Percentiles rank a stretch among this genome's conserved stretches.
Conservation (phyloP, 768 basidiomycete species). For the Tricholoma flavovirens region DNA sequence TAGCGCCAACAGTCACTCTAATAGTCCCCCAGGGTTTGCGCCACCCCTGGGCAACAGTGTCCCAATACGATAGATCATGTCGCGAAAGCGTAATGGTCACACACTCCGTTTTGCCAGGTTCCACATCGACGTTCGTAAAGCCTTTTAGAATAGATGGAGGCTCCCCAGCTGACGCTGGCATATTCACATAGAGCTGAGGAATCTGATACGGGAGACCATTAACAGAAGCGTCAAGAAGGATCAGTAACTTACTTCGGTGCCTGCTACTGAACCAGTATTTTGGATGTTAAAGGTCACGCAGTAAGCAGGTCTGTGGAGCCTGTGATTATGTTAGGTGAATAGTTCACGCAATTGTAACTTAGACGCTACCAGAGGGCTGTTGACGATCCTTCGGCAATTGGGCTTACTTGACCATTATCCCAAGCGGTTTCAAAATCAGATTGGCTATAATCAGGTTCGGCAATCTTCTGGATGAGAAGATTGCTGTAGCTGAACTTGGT, state of each 20-base stretch:
- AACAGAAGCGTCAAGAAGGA: background rate
- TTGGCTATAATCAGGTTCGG: conserved; percentile 31
- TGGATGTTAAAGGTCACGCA: conserved; percentile 56
- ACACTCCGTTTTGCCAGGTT: conserved; percentile 37
- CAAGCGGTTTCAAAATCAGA: conserved; percentile 40
- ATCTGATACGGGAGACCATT: conserved; percentile 33
- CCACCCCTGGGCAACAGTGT: conserved; percentile 71
- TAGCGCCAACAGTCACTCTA: conserved; percentile 59
- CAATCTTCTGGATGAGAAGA: conserved; percentile 42
- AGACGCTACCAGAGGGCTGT: conserved; percentile 49
- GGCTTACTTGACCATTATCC: conserved; percentile 53
- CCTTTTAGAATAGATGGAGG: conserved; percentile 70
- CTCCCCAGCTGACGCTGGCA: conserved; percentile 56
- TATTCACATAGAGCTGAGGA: conserved; percentile 71
- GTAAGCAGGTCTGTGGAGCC: conserved; percentile 64
- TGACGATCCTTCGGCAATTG: conserved; percentile 51
- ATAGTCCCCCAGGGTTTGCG: conserved; percentile 58
- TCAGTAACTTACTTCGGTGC: conserved; percentile 51
- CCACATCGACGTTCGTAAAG: conserved; percentile 54
- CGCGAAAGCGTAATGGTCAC: conserved; percentile 58
- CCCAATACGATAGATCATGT: conserved; percentile 75
- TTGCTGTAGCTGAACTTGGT: conserved; percentile 70
- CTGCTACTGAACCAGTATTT: conserved; percentile 58
- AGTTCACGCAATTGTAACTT: background rate
- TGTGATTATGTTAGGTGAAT: conserved; percentile 13